Evolutionary conservation across 2,329 filamentous ascomycete genomes (phyloP).

Genomic region (Fusarium praegraminearum): DNA sequence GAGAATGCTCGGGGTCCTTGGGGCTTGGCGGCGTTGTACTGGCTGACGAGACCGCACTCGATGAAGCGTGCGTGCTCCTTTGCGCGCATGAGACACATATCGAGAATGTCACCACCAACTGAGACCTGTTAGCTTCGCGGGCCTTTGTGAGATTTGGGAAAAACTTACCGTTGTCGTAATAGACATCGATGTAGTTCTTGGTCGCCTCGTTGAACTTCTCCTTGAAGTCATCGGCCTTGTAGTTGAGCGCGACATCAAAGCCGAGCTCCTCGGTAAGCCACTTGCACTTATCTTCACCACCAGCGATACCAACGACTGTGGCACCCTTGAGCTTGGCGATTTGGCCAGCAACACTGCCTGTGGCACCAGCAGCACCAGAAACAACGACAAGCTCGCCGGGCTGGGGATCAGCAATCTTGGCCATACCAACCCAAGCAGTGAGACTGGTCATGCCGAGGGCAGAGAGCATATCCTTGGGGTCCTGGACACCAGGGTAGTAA

Average conservation of each 20-base stretch:
- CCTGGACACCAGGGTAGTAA: conserved; percentile 55
- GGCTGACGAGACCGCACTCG: conserved; percentile 77
- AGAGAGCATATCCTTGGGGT: conserved; percentile 70
- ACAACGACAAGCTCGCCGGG: conserved; percentile 81
- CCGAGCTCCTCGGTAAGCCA: conserved; percentile 74
- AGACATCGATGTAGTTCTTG: conserved; percentile 72
- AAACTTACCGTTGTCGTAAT: conserved; percentile 72
- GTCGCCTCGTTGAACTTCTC: conserved; percentile 71
- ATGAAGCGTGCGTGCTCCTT: conserved; percentile 74
- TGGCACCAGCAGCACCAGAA: conserved; percentile 81
- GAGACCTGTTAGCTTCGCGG: conserved; percentile 6
- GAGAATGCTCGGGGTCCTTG: conserved; percentile 68
- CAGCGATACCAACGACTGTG: conserved; percentile 73
- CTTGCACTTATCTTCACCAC: conserved; percentile 73
- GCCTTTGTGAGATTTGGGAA: not conserved
- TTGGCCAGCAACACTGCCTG: conserved; percentile 80
- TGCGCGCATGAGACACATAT: conserved; percentile 72
- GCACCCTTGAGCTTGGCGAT: conserved; percentile 79
- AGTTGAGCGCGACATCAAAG: conserved; percentile 76
- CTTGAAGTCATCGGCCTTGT: conserved; percentile 73
- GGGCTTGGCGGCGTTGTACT: conserved; percentile 71
- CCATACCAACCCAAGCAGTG: conserved; percentile 82
- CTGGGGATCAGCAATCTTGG: conserved; percentile 75
- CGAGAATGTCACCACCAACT: conserved; percentile 77
- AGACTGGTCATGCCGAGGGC: conserved; percentile 75